Evolutionary conservation across 2,329 filamentous ascomycete genomes (phyloP).

Genomic region (Arthrobotrys conoides): DNA sequence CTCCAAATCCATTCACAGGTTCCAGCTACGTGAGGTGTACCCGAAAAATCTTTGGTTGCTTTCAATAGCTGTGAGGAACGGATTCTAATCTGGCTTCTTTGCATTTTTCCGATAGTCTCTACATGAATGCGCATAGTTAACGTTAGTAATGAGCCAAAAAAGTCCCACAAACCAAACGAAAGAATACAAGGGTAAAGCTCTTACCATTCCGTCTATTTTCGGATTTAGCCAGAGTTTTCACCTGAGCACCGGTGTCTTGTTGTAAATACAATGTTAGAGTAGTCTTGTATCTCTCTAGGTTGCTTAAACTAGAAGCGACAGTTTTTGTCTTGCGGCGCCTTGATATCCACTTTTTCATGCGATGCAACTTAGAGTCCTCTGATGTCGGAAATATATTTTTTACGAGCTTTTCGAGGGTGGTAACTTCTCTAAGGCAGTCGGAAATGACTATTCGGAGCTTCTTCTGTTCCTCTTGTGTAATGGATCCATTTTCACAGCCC

Average conservation of each 20-base stretch:
- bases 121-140: too few species aligned
- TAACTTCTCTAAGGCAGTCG: background rate
- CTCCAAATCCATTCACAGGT: conserved; percentile 31
- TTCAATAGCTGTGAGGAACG: background rate
- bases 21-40: background rate
- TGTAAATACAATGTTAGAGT: background rate
- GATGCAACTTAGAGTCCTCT: background rate
- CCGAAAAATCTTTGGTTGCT: background rate
- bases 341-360: background rate
- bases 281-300: conserved; percentile 3
- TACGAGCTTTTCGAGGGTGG: background rate
- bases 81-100: background rate
- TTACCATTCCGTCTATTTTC: too few species aligned
- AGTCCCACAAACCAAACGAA: too few species aligned
- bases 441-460: too few species aligned
- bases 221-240: background rate
- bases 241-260: background rate
- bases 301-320: background rate
- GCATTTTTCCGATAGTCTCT: background rate
- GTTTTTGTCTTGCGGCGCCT: background rate
- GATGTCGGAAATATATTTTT: background rate
- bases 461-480: background rate
- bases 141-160: too few species aligned
- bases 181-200: too few species aligned
- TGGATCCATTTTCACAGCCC: background rate